Evolutionary conservation across 2,329 filamentous ascomycete genomes (phyloP), one percentile per base, ranked within the genome.

Genomic region (Colletotrichum limetticola): DNA sequence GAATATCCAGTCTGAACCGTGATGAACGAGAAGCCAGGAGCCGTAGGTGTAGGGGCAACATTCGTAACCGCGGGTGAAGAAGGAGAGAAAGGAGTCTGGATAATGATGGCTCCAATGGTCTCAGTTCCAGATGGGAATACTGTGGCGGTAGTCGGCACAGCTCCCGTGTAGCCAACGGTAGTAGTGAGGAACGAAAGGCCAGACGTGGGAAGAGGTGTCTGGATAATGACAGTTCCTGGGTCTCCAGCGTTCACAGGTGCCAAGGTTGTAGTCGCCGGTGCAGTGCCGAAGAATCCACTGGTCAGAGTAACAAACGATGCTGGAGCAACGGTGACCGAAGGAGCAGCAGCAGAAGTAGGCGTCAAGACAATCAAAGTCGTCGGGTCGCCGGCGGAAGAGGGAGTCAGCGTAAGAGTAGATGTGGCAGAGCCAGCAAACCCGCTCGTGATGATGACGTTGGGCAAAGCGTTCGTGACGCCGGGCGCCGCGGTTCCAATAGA

Each of bases 291-390:
- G 62, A 52, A 71, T 22, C 68, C 68, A 26, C 55, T 71, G 0
- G 66, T 64, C 14, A 30, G 24, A 16, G 68, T 67, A 22, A 71
- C 46, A 32, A 59, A 28, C 7, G 68, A 67, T 8, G 68, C 64
- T 12, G 68, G 64, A 8, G 53, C 37, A 5, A 66, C 35, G 14
- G 62, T 56, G 42, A 32, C 22, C 2, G 56, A 12, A 22, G 60
- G 42, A 8, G 5, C 66, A 26, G 30, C 52, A 22, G 58, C 6
- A 8, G 28, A 26, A 11, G 49, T 65, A 4, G 71, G 71, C 9
- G 67, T 70, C 8, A 73, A 60, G 4, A 73, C 35, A 11, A 73
- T 67, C 66, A 70, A n/a, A 2, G 71, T 73, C 11, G 66, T 60
- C 19, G 71, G 66, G 6, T 73, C 66, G 26, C 71, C 71, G 4